Percentiles rank a stretch among this genome's conserved stretches.
These are phyloP conservation scores for Plectosphaerella plurivora DNA, from an alignment of 2,329 filamentous ascomycete genomes.

Conservation along the genomic window DNA sequence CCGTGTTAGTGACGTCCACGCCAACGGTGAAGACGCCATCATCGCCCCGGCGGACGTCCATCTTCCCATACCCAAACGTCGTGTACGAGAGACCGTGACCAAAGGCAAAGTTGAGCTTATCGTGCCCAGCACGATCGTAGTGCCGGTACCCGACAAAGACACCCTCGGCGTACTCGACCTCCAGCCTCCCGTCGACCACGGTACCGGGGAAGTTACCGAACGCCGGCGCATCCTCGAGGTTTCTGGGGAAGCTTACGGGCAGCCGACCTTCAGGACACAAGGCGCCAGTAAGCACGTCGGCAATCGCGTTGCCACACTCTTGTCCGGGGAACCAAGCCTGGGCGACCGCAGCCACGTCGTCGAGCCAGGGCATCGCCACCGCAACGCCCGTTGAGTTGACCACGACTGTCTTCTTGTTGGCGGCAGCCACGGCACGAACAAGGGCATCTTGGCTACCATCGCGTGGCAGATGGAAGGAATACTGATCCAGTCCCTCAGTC, in stretches of 20 bases:
- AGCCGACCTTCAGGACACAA: constrained; percentile 10
- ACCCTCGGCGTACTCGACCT: constrained; percentile 63
- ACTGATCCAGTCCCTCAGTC: constrained; percentile 61
- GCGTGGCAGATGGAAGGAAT: constrained; percentile 64
- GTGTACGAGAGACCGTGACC: constrained; percentile 65
- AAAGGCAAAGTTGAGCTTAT: constrained; percentile 59
- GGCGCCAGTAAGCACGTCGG: constrained; percentile 7
- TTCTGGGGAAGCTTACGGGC: constrained; percentile 10
- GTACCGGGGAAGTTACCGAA: constrained; percentile 7
- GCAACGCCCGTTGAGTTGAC: constrained; percentile 61
- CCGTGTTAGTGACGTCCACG: constrained; percentile 54
- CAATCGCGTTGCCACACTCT: not conserved
- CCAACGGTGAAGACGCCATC: constrained; percentile 39
- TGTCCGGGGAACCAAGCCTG: constrained; percentile 54
- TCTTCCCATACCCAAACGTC: constrained; percentile 44
- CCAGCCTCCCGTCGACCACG: constrained; percentile 34
- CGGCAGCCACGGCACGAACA: constrained; percentile 48
- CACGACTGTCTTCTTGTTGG: constrained; percentile 55
- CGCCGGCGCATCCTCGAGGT: constrained; percentile 8
- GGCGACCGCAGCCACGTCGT: constrained; percentile 54
- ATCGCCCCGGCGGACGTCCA: constrained; percentile 31
- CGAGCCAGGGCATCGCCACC: constrained; percentile 51
- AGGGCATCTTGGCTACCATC: constrained; percentile 49
- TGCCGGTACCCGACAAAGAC: constrained; percentile 56
- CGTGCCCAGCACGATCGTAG: constrained; percentile 55